Evolutionary conservation across 257 asterid species (phyloP), one percentile per base, ranked within the genome.

Genomic region (Schizonepeta tenuifolia): DNA sequence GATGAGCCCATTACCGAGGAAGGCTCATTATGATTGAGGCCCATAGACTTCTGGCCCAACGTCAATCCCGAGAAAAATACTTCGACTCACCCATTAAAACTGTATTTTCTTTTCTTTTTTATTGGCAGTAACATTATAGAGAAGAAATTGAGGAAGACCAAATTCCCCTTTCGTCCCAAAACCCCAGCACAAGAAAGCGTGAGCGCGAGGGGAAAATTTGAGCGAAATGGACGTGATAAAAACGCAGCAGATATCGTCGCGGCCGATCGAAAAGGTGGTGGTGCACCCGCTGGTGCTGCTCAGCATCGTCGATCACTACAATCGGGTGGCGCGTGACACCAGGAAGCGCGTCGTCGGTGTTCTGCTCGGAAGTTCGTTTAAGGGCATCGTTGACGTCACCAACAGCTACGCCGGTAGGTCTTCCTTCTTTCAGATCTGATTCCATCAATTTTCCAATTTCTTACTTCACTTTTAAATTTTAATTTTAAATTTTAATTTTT

Each of bases 301-400:
- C 33, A 94, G 97, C 86, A 87, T 88, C 80, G 98, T 94, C 72
- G 98, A 91, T 82, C 97, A 94, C 82, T 94, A 88, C 87, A 94
- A 94, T 15, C 83, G 98, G 55, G 98, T 91, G 73, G 97, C 98
- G 51, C 91, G 96, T 24, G 97, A 93, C 67, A 84, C 96, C 33
- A 85, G 84, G 86, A 91, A 91, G 77, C 95, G 97, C 59, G 97
- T 94, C 53, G 88, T 94, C 15, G 97, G 96, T 26, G 92, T 94
- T 82, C 83, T 91, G 43, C 97, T 94, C 21, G 97, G 98, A 2
- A 83, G 86, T 60, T 91, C 97, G 17, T 83, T 78, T 26, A 88
- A 86, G 77, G 98, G 98, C 81, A 91, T 93, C 56, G 96, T 94
- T 69, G 98, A 94, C 80, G 93, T 94, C 74, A 88, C 95, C 81